phyloP scores from a whole-genome alignment of 2,329 filamentous ascomycete species.

The Aspergillus neoniger region DNA sequence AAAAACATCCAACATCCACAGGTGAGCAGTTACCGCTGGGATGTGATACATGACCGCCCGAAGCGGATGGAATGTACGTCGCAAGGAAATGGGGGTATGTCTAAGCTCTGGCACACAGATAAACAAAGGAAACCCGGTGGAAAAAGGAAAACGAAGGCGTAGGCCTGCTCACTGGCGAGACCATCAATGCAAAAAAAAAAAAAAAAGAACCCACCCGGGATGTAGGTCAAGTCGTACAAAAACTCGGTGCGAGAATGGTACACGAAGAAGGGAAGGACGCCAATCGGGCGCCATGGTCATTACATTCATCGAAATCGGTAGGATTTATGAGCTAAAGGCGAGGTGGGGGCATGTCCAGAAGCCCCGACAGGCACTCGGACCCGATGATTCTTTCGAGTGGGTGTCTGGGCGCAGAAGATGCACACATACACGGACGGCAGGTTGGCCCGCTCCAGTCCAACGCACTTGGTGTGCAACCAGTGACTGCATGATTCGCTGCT shows the following conservation, averaged over 20 bases:
- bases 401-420: constrained; percentile 52
- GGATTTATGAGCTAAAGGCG: constrained; percentile 46
- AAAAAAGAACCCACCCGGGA: background rate
- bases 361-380: constrained; percentile 35
- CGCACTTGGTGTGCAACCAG: constrained; percentile 62
- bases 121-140: constrained; percentile 1
- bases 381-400: constrained; percentile 42
- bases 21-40: constrained; percentile 8
- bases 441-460: constrained; percentile 54
- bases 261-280: background rate
- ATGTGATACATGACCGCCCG: constrained; percentile 15
- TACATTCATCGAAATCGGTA: constrained; percentile 37
- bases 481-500: constrained; percentile 62
- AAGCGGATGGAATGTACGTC: constrained; percentile 13
- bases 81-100: constrained; percentile 19
- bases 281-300: constrained; percentile 4
- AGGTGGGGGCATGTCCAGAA: constrained; percentile 37
- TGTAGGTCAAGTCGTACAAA: background rate
- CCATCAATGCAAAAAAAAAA: background rate
- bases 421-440: constrained; percentile 54
- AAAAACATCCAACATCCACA: constrained; percentile 9
- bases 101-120: constrained; percentile 17
- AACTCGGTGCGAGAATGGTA: background rate
- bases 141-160: background rate
- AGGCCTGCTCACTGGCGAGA: background rate